Percentiles rank a stretch among this genome's conserved stretches.
Evolutionary conservation across 139 green algal species (phyloP).

Genomic region (Micractinium conductrix): DNA sequence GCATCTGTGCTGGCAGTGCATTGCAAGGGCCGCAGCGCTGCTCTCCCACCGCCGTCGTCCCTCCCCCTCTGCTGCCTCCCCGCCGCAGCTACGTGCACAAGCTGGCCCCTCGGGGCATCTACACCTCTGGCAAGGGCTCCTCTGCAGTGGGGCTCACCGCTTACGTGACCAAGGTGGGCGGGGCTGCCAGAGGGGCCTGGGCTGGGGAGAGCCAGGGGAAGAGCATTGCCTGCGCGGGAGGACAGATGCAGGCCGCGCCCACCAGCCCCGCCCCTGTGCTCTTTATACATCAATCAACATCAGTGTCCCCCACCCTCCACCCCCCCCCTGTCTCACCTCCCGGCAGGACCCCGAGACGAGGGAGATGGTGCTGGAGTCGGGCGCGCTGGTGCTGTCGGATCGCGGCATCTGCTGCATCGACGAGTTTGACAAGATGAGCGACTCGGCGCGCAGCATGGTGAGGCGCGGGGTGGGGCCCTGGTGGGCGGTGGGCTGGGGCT

Average conservation of each 20-base stretch:
- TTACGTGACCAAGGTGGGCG: slow-evolving; percentile 87
- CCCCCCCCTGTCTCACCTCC: too few relatives aligned
- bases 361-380: slow-evolving; percentile 97
- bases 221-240: too few relatives aligned
- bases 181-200: too few relatives aligned
- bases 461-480: neutral
- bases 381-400: slow-evolving; percentile 95
- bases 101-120: slow-evolving; percentile 94
- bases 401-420: slow-evolving; percentile 98
- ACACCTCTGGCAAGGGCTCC: slow-evolving; percentile 93
- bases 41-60: too few relatives aligned
- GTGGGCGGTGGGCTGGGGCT: neutral
- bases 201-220: too few relatives aligned
- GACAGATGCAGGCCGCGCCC: neutral
- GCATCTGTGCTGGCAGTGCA: too few relatives aligned
- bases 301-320: neutral
- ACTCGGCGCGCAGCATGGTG: slow-evolving; percentile 89
- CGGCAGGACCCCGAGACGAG: slow-evolving; percentile 86
- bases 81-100: slow-evolving; percentile 90
- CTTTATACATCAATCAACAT: neutral
- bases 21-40: too few relatives aligned
- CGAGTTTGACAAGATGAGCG: slow-evolving; percentile 99
- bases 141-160: slow-evolving; percentile 96
- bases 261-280: neutral
- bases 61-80: neutral